Conservation (phyloP, 2,329 filamentous ascomycete genomes). For the Aspergillus carbonarius region DNA sequence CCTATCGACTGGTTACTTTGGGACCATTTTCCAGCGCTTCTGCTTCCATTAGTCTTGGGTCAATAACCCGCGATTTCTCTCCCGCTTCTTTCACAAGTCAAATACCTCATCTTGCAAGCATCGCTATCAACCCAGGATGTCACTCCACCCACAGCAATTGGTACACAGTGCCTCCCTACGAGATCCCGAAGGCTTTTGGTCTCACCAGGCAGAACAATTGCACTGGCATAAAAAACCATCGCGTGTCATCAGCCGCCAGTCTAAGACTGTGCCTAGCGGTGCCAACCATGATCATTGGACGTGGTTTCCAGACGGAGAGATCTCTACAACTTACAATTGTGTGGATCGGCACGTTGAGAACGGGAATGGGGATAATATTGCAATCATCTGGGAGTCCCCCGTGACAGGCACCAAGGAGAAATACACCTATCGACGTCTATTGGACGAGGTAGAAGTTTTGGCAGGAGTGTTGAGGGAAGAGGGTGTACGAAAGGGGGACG, state of each 20-base stretch:
- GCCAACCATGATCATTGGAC: slow-evolving; percentile 73
- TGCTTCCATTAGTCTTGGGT: not conserved
- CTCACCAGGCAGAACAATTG: slow-evolving; percentile 68
- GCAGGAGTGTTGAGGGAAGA: slow-evolving; percentile 80
- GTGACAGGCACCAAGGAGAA: slow-evolving; percentile 71
- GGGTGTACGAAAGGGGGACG: slow-evolving; percentile 78
- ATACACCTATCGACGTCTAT: slow-evolving; percentile 72
- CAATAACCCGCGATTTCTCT: not conserved
- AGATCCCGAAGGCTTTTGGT: slow-evolving; percentile 75
- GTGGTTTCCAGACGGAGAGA: slow-evolving; percentile 87
- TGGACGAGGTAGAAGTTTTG: slow-evolving; percentile 76
- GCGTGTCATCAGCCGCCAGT: slow-evolving; percentile 58
- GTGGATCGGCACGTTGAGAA: slow-evolving; percentile 82
- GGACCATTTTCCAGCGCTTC: not conserved
- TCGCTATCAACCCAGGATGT: slow-evolving; percentile 16
- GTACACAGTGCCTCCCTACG: slow-evolving; percentile 59
- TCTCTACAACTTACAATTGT: slow-evolving; percentile 90
- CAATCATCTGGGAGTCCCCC: slow-evolving; percentile 85
- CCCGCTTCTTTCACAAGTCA: not conserved
- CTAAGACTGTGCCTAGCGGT: slow-evolving; percentile 62
- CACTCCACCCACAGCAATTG: slow-evolving; percentile 47
- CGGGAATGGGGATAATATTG: slow-evolving; percentile 70
- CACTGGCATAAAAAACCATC: slow-evolving; percentile 78
- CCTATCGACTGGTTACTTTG: not conserved
- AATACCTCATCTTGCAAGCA: not conserved